phyloP scores from a whole-genome alignment of 306 rosid species.

The Lablab purpureus region DNA sequence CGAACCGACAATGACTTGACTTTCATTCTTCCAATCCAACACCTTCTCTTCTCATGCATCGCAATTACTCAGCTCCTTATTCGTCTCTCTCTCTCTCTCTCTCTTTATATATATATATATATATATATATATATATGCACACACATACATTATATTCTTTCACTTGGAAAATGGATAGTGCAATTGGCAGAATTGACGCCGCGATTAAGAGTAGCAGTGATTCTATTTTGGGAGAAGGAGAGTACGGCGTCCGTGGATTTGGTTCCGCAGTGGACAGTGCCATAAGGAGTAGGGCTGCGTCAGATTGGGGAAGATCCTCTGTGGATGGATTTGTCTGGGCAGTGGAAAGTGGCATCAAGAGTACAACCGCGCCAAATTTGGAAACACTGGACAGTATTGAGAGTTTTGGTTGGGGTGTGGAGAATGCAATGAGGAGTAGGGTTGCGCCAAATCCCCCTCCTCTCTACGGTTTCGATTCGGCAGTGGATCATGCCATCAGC shows the following conservation, averaged over 20 bases:
- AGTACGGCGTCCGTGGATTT: background rate
- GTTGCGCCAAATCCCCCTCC: background rate
- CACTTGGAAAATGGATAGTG: background rate
- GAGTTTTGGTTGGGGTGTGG: background rate
- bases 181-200: background rate
- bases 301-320: background rate
- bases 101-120: too few relatives aligned
- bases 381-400: too few relatives aligned
- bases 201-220: background rate
- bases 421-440: background rate
- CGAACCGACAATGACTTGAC: too few relatives aligned
- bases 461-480: background rate
- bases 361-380: background rate
- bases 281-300: background rate
- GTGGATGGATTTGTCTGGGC: background rate
- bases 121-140: too few relatives aligned
- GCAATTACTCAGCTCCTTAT: too few relatives aligned
- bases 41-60: too few relatives aligned
- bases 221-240: background rate
- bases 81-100: too few relatives aligned
- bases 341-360: background rate
- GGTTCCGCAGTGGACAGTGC: background rate
- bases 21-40: too few relatives aligned
- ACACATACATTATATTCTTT: too few relatives aligned
- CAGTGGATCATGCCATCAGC: background rate